Conservation (phyloP, 2,329 filamentous ascomycete genomes). For the Trichothecium sympodiale region DNA sequence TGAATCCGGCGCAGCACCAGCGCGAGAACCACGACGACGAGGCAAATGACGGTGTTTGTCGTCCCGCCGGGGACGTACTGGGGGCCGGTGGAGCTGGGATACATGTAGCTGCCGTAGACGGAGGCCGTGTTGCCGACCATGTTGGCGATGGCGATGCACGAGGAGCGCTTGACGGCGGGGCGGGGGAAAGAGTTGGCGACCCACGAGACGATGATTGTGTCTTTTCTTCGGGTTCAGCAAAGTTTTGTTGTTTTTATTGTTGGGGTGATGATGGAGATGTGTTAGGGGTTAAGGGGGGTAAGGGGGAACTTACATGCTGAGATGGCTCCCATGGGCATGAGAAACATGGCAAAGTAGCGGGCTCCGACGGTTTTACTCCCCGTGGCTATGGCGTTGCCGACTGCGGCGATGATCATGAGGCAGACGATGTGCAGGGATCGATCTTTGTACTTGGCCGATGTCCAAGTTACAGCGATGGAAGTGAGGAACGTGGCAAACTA, state of each 20-base stretch:
- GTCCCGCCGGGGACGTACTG: constrained; percentile 42
- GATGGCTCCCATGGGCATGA: constrained; percentile 45
- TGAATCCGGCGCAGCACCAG: constrained; percentile 41
- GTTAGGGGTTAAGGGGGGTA: neutral
- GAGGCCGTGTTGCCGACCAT: constrained; percentile 50
- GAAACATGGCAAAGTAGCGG: constrained; percentile 52
- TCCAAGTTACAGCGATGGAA: constrained; percentile 43
- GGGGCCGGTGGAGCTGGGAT: constrained; percentile 25
- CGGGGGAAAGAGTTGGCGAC: constrained; percentile 63
- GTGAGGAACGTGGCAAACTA: constrained; percentile 39
- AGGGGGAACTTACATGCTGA: constrained; percentile 24
- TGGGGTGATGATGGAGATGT: neutral
- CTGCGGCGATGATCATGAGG: constrained; percentile 38
- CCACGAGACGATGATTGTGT: constrained; percentile 51
- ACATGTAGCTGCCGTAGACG: constrained; percentile 38
- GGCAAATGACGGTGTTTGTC: constrained; percentile 50
- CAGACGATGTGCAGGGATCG: constrained; percentile 44
- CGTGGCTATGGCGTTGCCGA: constrained; percentile 45
- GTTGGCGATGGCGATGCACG: constrained; percentile 55
- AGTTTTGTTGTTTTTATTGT: neutral
- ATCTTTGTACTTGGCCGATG: constrained; percentile 41
- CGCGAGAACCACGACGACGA: constrained; percentile 46
- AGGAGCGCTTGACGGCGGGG: constrained; percentile 55
- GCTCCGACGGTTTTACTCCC: constrained; percentile 36
- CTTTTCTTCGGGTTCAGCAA: constrained; percentile 10